Percentiles rank a stretch among this genome's conserved stretches.
Conservation (phyloP, 106 monocot genomes). For the Acorus calamus region DNA sequence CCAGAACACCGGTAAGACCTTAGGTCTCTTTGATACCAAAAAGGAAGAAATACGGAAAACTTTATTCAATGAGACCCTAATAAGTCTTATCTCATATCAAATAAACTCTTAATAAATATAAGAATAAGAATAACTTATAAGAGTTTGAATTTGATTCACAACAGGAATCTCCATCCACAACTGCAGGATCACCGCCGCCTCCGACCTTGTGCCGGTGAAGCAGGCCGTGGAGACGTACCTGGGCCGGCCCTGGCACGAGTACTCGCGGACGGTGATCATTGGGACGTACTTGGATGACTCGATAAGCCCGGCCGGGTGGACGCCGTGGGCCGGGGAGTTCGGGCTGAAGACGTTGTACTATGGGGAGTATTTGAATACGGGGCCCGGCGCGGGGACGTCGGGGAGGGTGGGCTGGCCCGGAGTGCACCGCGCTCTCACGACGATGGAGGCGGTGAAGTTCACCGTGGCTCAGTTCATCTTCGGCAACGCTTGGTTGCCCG, state of each 20-base stretch:
- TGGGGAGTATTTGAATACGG: conserved; percentile 4
- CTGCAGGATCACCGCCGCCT: conserved; percentile 2
- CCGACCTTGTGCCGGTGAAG: conserved; percentile 8
- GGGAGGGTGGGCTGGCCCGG: conserved; percentile 4
- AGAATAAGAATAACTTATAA: too few relatives aligned
- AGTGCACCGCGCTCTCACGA: not conserved
- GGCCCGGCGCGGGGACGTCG: not conserved
- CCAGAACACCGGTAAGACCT: not conserved
- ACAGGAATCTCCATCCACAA: conserved; percentile 8
- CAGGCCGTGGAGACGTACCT: not conserved
- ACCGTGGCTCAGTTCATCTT: not conserved
- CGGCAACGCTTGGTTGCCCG: not conserved
- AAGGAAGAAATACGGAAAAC: too few relatives aligned
- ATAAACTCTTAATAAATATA: too few relatives aligned
- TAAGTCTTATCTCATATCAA: too few relatives aligned
- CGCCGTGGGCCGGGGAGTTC: not conserved
- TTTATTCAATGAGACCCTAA: too few relatives aligned
- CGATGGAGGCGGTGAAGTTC: not conserved
- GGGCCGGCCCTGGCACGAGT: conserved; percentile 5
- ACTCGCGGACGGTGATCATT: conserved; percentile 4
- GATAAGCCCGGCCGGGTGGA: not conserved
- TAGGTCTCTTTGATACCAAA: too few relatives aligned
- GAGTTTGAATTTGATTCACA: too few relatives aligned
- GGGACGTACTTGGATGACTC: not conserved
- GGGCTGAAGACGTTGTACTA: conserved; percentile 3